Conservation (phyloP, 2,329 filamentous ascomycete genomes). For the Botrytis sinoallii region DNA sequence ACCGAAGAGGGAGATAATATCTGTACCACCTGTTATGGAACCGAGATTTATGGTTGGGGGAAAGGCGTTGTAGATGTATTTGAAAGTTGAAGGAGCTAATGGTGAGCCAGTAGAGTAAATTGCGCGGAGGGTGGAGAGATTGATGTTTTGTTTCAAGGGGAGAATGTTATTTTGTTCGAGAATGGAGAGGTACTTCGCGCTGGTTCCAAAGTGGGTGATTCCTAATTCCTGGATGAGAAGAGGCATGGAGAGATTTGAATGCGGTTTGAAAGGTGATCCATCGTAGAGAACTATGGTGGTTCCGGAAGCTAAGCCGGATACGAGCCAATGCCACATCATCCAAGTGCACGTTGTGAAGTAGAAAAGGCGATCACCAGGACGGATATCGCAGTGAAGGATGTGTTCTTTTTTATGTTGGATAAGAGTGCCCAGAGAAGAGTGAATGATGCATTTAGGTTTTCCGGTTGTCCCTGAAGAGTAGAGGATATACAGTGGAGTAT, state of each 20-base stretch:
- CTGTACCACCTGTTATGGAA: constrained; percentile 92
- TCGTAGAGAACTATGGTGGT: constrained; percentile 86
- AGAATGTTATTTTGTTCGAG: constrained; percentile 74
- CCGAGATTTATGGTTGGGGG: constrained; percentile 78
- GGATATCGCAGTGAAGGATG: constrained; percentile 78
- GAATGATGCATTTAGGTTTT: constrained; percentile 88
- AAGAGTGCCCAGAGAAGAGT: constrained; percentile 84
- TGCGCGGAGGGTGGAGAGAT: constrained; percentile 67
- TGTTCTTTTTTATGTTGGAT: constrained; percentile 98
- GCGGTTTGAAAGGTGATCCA: constrained; percentile 81
- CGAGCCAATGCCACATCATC: constrained; percentile 99
- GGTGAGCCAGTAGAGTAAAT: constrained; percentile 95
- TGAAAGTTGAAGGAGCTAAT: constrained; percentile 87
- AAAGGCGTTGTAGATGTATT: constrained; percentile 78
- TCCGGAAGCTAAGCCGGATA: constrained; percentile 80
- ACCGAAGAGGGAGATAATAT: constrained; percentile 94
- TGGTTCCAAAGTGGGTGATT: constrained; percentile 93
- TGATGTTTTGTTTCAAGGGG: constrained; percentile 50
- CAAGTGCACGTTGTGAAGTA: constrained; percentile 95
- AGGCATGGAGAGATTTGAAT: constrained; percentile 78
- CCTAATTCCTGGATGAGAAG: constrained; percentile 73
- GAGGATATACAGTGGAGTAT: constrained; percentile 89
- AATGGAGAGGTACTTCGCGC: constrained; percentile 86
- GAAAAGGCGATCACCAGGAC: constrained; percentile 69
- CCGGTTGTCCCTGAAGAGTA: constrained; percentile 91